These are phyloP conservation scores for Apostasia shenzhenica DNA, from an alignment of 106 monocot species.

Conservation along the genomic window DNA sequence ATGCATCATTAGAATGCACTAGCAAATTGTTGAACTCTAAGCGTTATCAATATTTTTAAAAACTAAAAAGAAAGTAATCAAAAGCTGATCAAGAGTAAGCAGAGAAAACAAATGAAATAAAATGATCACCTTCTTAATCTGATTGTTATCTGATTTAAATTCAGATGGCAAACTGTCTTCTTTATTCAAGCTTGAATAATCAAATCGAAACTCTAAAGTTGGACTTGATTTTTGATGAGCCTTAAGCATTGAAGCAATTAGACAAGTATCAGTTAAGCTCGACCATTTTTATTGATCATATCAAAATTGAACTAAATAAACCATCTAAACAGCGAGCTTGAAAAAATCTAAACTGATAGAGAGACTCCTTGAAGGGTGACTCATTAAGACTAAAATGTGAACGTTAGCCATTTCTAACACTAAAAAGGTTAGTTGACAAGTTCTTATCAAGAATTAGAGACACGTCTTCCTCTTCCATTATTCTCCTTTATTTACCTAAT, in stretches of 20 bases:
- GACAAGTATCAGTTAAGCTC: background rate
- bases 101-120: background rate
- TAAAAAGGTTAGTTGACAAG: background rate
- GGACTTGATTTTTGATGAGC: constrained; percentile 32
- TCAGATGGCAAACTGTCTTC: constrained; percentile 25
- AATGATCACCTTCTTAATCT: constrained; percentile 36
- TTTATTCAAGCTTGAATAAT: constrained; percentile 16
- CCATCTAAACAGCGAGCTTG: too few relatives aligned
- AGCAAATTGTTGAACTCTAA: too few relatives aligned
- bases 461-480: background rate
- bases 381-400: too few relatives aligned
- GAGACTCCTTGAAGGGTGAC: too few relatives aligned
- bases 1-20: too few relatives aligned
- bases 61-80: too few relatives aligned
- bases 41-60: too few relatives aligned
- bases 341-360: too few relatives aligned
- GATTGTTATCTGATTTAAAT: constrained; percentile 15
- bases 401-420: background rate
- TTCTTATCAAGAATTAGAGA: background rate
- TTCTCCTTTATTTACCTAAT: background rate
- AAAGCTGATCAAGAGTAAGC: background rate
- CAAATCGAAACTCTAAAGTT: constrained; percentile 23
- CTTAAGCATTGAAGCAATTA: constrained; percentile 15
- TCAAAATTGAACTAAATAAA: too few relatives aligned
- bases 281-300: too few relatives aligned